Evolutionary conservation across 2,329 filamentous ascomycete species (phyloP), one percentile per base, ranked within the genome.

Genomic region (Alternaria atra): DNA sequence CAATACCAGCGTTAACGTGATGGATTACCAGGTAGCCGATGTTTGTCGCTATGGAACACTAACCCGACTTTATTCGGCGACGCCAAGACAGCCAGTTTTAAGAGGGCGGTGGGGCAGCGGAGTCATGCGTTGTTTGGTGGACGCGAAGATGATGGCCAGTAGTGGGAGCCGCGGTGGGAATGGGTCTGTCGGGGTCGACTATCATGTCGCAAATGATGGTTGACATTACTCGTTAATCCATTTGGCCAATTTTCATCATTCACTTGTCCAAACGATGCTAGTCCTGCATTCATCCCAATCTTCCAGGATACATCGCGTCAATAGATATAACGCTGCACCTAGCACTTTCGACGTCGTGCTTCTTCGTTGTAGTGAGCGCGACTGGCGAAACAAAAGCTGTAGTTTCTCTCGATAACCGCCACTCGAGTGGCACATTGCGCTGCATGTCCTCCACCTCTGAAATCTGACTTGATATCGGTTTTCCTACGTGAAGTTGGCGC

Each of bases 401-500:
- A 5, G 56, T 32, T 6, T 48, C 50, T 13, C 27, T 43, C 6
- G 40, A 58, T n/a, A 61, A 42, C 4, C 55, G 43, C 61, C 61
- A 64, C 40, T 64, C 54, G 6, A 47, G 30, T 29, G 61, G 58
- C 1, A 64, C 51, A 17, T 61, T 61, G 13, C 25, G 37, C 23
- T 62, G 62, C 48, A 48, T 54, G 7, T 42, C 32, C 52, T 62
- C 59, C 1, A 60, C 25, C n/a, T 63, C 53, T 5, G 55, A 60
- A 2, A 51, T 27, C 5, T 37, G 30, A 17, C 52, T n/a, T 8
- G 52, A 13, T 13, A 20, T 47, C 20, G 20, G 20, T 2, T 20
- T 20, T 20, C 20, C 20, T 20, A 20, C 20, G 20, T 20, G 20
- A 20, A 5, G 1, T 5, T 32, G 44, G 27, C 44, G 27, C 6